Conservation (phyloP, 2,329 filamentous ascomycete genomes). For the Meredithiella fracta region DNA sequence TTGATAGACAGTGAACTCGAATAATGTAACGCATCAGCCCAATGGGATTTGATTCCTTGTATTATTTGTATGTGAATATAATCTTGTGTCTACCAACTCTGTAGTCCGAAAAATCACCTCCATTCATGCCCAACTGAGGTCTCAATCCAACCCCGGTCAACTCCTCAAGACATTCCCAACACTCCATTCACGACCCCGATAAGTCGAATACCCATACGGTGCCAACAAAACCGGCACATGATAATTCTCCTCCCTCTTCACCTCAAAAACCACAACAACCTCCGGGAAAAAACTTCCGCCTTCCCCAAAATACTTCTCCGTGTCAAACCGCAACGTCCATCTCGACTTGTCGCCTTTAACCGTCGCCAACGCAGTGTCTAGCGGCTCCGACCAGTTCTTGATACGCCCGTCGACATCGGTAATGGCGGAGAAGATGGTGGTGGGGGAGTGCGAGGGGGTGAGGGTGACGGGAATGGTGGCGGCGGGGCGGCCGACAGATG, state of each 20-base stretch:
- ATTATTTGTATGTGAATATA: not conserved
- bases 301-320: conserved; percentile 51
- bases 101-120: not conserved
- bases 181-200: too few relatives aligned
- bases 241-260: conserved; percentile 47
- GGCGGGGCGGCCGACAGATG: conserved; percentile 54
- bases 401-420: conserved; percentile 68
- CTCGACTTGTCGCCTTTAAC: conserved; percentile 22
- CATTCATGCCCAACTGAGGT: not conserved
- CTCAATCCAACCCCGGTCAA: too few relatives aligned
- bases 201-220: conserved; percentile 69
- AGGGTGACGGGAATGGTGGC: conserved; percentile 50
- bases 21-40: not conserved
- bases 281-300: conserved; percentile 46
- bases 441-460: conserved; percentile 23
- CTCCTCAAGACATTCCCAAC: conserved; percentile 39
- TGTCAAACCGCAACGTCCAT: conserved; percentile 60
- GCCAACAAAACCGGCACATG: conserved; percentile 65
- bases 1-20: not conserved
- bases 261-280: conserved; percentile 37
- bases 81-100: not conserved
- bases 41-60: not conserved
- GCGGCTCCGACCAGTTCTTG: conserved; percentile 35
- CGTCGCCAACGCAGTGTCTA: not conserved
- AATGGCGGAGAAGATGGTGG: conserved; percentile 39